These are phyloP conservation scores for Coprinellus micaceus DNA, from an alignment of 768 basidiomycete species.

Conservation along the genomic window DNA sequence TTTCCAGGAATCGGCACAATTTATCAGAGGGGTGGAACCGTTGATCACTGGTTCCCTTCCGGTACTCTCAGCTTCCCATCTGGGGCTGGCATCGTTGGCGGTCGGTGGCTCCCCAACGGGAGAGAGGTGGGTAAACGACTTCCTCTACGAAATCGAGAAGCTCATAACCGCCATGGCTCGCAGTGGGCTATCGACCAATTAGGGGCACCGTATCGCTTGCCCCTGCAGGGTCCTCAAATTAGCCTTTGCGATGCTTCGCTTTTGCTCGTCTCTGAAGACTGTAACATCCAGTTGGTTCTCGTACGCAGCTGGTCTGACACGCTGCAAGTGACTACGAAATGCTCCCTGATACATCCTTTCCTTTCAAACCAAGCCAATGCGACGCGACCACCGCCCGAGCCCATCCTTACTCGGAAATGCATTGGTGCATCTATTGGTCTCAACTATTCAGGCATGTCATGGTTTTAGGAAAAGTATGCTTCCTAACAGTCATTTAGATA, in stretches of 20 bases:
- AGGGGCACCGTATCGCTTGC: slow-evolving; percentile 51
- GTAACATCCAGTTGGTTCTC: slow-evolving; percentile 52
- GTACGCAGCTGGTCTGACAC: slow-evolving; percentile 41
- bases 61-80: slow-evolving; percentile 40
- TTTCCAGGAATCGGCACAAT: slow-evolving; percentile 58
- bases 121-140: slow-evolving; percentile 48
- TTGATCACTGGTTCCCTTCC: slow-evolving; percentile 52
- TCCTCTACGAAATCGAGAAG: neutral
- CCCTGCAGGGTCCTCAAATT: slow-evolving; percentile 53
- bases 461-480: slow-evolving; percentile 55
- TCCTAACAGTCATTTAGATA: slow-evolving; percentile 36
- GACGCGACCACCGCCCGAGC: slow-evolving; percentile 17
- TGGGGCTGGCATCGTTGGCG: slow-evolving; percentile 56
- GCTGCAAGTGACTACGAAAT: slow-evolving; percentile 42
- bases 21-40: slow-evolving; percentile 55
- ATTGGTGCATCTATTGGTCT: slow-evolving; percentile 16
- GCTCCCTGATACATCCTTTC: slow-evolving; percentile 44
- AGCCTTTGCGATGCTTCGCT: slow-evolving; percentile 54
- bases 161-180: neutral
- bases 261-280: slow-evolving; percentile 62
- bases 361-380: too few species aligned
- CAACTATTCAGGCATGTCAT: slow-evolving; percentile 27
- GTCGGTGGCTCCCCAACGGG: slow-evolving; percentile 51
- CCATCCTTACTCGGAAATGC: neutral
- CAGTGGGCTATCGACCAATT: slow-evolving; percentile 52